These are phyloP conservation scores for Nicotiana benthamiana DNA, from an alignment of 257 asterid species.

Conservation along the genomic window DNA sequence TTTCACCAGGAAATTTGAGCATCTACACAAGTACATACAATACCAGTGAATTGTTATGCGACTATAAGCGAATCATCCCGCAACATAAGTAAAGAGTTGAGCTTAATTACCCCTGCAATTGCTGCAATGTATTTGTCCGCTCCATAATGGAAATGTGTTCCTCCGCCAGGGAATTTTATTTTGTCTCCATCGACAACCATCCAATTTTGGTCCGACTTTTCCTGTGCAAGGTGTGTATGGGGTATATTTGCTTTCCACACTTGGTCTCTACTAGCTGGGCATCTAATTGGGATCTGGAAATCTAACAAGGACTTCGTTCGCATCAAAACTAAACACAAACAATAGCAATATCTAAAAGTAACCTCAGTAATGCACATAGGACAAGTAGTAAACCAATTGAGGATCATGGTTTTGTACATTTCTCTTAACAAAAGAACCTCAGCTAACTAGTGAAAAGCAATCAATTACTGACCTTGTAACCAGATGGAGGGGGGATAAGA, in stretches of 20 bases:
- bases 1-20: conserved; percentile 83
- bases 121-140: conserved; percentile 83
- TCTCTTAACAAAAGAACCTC: not conserved
- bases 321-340: conserved; percentile 40
- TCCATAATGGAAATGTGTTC: conserved; percentile 89
- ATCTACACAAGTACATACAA: conserved; percentile 37
- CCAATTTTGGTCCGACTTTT: conserved; percentile 91
- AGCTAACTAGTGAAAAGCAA: not conserved
- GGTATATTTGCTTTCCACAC: conserved; percentile 97
- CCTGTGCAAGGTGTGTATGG: conserved; percentile 85
- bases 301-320: conserved; percentile 53
- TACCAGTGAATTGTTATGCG: not conserved
- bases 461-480: conserved; percentile 72
- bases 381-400: not conserved
- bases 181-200: conserved; percentile 90
- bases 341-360: not conserved
- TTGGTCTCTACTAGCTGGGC: conserved; percentile 90
- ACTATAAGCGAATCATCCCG: not conserved
- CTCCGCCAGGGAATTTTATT: conserved; percentile 92
- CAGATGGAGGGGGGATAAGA: conserved; percentile 81
- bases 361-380: not conserved
- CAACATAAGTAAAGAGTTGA: not conserved
- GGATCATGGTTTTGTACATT: not conserved
- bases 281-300: conserved; percentile 85
- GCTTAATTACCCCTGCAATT: conserved; percentile 62